phyloP scores from a whole-genome alignment of 2,329 filamentous ascomycete species.

The Metarhizium album region DNA sequence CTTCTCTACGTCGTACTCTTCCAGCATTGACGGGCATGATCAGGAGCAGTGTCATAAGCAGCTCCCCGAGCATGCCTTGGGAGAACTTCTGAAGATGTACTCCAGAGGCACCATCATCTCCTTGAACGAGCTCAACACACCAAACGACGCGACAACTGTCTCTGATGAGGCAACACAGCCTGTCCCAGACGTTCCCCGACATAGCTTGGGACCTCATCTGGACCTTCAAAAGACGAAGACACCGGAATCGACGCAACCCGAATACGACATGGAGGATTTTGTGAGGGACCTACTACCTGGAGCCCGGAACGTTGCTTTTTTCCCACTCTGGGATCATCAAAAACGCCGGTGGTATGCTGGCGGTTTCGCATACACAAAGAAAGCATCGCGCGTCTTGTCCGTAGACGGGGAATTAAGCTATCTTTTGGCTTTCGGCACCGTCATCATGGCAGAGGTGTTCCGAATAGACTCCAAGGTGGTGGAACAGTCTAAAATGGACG shows the following conservation, averaged over 20 bases:
- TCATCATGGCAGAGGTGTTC: slow-evolving; percentile 46
- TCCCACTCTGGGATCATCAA: slow-evolving; percentile 37
- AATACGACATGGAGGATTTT: slow-evolving; percentile 5
- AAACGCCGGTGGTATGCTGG: slow-evolving; percentile 38
- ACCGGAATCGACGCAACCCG: background rate
- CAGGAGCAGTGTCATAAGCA: slow-evolving; percentile 2
- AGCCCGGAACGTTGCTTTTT: slow-evolving; percentile 34
- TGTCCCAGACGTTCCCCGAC: background rate
- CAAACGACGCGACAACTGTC: background rate
- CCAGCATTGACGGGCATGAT: slow-evolving; percentile 22
- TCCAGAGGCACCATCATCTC: slow-evolving; percentile 3
- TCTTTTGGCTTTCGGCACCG: slow-evolving; percentile 39
- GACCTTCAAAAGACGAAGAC: background rate
- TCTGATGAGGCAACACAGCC: background rate
- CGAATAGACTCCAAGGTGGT: slow-evolving; percentile 27
- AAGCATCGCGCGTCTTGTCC: slow-evolving; percentile 31
- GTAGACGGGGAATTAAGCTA: slow-evolving; percentile 38
- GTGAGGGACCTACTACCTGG: slow-evolving; percentile 28
- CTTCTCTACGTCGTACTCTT: slow-evolving; percentile 24
- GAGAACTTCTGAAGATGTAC: slow-evolving; percentile 3
- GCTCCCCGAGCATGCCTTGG: slow-evolving; percentile 1
- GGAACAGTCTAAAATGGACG: slow-evolving; percentile 43
- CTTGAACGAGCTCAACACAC: background rate
- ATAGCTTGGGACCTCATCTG: background rate
- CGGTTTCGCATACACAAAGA: slow-evolving; percentile 37